A percentile compares a stretch with the other conserved stretches of the same genome.
phyloP scores from a whole-genome alignment of 257 asterid genomes.

The Nemophila menziesii region DNA sequence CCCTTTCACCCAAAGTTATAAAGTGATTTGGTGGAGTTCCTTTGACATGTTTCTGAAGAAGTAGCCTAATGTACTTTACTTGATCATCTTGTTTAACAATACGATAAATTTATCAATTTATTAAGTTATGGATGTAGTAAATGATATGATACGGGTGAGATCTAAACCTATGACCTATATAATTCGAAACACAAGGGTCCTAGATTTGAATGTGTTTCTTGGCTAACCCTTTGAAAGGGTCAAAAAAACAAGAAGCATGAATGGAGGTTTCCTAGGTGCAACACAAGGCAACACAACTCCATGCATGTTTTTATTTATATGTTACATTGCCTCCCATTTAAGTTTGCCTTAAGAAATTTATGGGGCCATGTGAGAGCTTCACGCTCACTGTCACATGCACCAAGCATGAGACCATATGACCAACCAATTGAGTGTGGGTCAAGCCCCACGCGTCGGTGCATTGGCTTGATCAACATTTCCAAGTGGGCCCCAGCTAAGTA shows the following conservation, averaged over 20 bases:
- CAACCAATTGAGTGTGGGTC: constrained; percentile 15
- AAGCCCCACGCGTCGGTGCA: constrained; percentile 19
- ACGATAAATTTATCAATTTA: no score
- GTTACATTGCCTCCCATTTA: background rate
- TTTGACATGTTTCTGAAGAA: no score
- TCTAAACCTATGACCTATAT: no score
- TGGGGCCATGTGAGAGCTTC: background rate
- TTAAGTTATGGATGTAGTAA: no score
- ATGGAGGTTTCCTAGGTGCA: background rate
- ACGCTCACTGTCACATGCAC: background rate
- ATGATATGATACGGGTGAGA: no score
- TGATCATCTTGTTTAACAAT: no score
- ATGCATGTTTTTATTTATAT: background rate
- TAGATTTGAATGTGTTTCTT: no score
- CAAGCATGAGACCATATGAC: background rate
- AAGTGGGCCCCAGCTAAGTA: constrained; percentile 1
- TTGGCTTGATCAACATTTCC: background rate
- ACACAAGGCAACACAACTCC: background rate
- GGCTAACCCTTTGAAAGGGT: background rate
- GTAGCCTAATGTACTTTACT: no score
- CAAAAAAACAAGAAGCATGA: background rate
- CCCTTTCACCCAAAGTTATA: no score
- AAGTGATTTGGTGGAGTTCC: no score
- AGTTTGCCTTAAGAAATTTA: background rate
- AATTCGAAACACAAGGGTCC: no score